Base-by-base conservation (phyloP, 164 flowering plant genomes). In the Aristolochia fimbriata region DNA sequence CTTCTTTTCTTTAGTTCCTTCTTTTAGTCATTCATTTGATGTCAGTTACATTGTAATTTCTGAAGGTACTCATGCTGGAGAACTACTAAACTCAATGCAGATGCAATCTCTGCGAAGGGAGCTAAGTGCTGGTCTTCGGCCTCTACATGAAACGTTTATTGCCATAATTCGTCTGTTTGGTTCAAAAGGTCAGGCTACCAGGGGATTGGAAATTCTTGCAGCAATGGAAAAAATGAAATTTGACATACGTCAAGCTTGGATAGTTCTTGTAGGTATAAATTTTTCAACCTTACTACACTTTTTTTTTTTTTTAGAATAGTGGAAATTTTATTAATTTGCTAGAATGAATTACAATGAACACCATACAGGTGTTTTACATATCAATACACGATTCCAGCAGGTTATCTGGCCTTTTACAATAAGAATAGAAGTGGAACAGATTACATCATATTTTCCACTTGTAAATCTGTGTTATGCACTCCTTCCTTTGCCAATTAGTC, bases 201-300 rank as follows among this genome's bases (percentile, higher is more conserved):
- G 77, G 73, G 98, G 96, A 7, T 76, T 86, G 55, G 98, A 93
- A 71, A 81, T 93, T 57, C 87, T 93, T 45, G 85, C 92, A 8
- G 94, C 97, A 14, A 90, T 90, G 97, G 98, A 90, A 63, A 86
- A 87, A 48, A 65, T 90, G 45, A 77, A 86, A 41, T 87, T 72
- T 73, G 96, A 93, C 75, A 86, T 89, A 55, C 90, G 96, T 15
- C 81, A 65, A 62, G 89, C 96, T 62, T 93, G 98, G 98, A 67
- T 89, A 23, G 70, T 86, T 79, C 92, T 93, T 70, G 83, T 84
- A 76, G 96, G 96, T 92, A 71, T 58, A 62, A 37, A 46, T 47
- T 57, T 27, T 27, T 65, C 23, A 41, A 6, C 24, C 27, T 20
- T 51, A 49, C 14, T 14, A 24, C 20, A 16, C 25, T 25, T 10